Percentiles rank a stretch among this genome's conserved stretches.
Evolutionary conservation across 306 rosid species (phyloP).

Genomic region (Hippophae tibetana): DNA sequence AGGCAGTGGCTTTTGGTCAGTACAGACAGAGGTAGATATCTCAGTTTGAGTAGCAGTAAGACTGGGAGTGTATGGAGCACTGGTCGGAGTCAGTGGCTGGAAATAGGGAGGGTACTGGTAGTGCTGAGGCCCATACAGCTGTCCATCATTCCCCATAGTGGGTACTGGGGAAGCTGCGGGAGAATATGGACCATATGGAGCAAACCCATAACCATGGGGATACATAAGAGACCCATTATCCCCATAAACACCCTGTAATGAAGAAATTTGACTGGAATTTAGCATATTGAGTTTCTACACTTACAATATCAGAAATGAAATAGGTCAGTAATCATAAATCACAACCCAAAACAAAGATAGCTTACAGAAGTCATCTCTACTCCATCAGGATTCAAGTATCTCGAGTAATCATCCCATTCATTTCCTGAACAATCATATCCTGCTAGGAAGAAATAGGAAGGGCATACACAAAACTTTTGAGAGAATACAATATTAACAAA

Average conservation of each 20-base stretch:
- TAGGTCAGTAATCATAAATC: too few relatives aligned
- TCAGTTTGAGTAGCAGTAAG: conserved; percentile 56
- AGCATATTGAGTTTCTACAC: neutral
- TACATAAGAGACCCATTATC: conserved; percentile 81
- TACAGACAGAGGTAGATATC: conserved; percentile 47
- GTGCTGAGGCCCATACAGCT: conserved; percentile 86
- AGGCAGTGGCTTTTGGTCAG: conserved; percentile 70
- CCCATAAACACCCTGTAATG: conserved; percentile 69
- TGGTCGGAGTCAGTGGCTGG: conserved; percentile 73
- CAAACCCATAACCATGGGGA: conserved; percentile 84
- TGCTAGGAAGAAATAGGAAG: conserved; percentile 10
- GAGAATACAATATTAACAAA: too few relatives aligned
- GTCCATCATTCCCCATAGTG: conserved; percentile 92
- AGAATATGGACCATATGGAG: conserved; percentile 75
- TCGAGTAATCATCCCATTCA: conserved; percentile 77
- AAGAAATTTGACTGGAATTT: neutral
- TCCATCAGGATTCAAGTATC: conserved; percentile 68
- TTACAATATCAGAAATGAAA: too few relatives aligned
- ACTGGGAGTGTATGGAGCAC: conserved; percentile 47
- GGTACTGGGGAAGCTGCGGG: conserved; percentile 95
- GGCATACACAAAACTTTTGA: too few relatives aligned
- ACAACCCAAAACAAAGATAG: neutral
- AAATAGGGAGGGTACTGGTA: conserved; percentile 93
- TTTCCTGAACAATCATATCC: conserved; percentile 62
- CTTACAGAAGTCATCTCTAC: conserved; percentile 78